These are phyloP conservation scores for Thymus mandschuricus DNA, from an alignment of 257 asterid genomes.

Conservation along the genomic window DNA sequence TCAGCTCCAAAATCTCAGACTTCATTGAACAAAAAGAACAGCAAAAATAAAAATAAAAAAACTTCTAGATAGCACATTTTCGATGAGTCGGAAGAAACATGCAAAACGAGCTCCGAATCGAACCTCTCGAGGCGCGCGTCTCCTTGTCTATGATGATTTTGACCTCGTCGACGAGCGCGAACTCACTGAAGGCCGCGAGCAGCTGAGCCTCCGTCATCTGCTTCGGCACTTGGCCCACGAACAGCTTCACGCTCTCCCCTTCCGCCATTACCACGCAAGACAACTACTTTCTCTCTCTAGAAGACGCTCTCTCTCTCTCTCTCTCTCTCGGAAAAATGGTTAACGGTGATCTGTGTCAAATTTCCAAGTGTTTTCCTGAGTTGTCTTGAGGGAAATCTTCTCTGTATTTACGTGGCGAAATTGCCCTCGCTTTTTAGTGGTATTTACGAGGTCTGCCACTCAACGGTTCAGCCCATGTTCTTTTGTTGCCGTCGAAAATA, in stretches of 20 bases:
- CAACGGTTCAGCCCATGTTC: constrained; percentile 13
- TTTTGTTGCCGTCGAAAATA: background rate
- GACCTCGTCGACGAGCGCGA: constrained; percentile 86
- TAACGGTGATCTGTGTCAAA: constrained; percentile 31
- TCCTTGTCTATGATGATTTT: constrained; percentile 84
- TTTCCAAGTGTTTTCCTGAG: constrained; percentile 23
- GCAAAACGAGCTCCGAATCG: constrained; percentile 37
- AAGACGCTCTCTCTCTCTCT: constrained; percentile 14
- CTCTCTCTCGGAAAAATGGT: constrained; percentile 18
- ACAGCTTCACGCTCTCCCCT: constrained; percentile 92
- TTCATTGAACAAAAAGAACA: background rate
- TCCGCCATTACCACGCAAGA: constrained; percentile 74
- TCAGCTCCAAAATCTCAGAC: constrained; percentile 23
- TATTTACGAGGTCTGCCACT: constrained; percentile 60
- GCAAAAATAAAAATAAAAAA: too few relatives aligned
- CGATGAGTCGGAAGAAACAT: constrained; percentile 33
- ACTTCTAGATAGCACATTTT: constrained; percentile 44
- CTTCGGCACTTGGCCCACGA: constrained; percentile 98
- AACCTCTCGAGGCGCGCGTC: constrained; percentile 97
- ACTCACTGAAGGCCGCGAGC: constrained; percentile 61
- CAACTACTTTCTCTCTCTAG: constrained; percentile 28
- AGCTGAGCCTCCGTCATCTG: constrained; percentile 84
- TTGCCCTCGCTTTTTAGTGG: constrained; percentile 20
- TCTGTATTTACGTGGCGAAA: constrained; percentile 20
- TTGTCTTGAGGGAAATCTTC: constrained; percentile 51